These are phyloP conservation scores for Mycosarcoma maydis DNA, from an alignment of 1,284 basidiomycete species.

Conservation along the genomic window DNA sequence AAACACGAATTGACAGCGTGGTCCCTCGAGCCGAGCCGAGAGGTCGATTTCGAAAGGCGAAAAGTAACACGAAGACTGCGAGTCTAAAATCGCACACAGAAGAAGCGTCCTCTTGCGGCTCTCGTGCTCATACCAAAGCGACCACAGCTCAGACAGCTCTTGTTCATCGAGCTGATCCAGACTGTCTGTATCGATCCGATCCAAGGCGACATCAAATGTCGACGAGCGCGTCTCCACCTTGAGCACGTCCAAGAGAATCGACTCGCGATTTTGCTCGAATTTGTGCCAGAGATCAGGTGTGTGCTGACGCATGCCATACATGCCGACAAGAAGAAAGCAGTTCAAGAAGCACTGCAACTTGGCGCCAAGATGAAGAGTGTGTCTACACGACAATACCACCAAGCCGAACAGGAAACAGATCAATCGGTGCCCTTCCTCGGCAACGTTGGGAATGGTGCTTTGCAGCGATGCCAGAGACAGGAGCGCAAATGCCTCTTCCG, in stretches of 20 bases:
- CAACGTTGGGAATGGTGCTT: constrained; percentile 10
- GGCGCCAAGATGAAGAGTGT: constrained; percentile 23
- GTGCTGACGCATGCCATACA: constrained; percentile 23
- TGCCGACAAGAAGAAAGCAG: constrained; percentile 24
- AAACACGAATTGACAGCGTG: constrained; percentile 38
- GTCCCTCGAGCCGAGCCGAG: constrained; percentile 12
- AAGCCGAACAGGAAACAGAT: constrained; percentile 34
- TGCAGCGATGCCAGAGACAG: constrained; percentile 24
- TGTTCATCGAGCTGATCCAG: constrained; percentile 10
- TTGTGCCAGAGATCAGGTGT: constrained; percentile 29
- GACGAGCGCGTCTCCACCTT: constrained; percentile 9
- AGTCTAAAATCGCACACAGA: constrained; percentile 31
- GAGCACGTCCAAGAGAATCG: constrained; percentile 27
- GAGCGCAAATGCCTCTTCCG: constrained; percentile 27
- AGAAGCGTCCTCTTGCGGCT: constrained; percentile 33
- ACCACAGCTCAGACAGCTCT: constrained; percentile 17
- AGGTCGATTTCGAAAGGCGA: constrained; percentile 28
- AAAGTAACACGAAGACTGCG: constrained; percentile 32
- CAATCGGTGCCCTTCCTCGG: constrained; percentile 21
- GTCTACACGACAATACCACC: constrained; percentile 32
- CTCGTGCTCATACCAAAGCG: constrained; percentile 36
- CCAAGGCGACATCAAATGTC: constrained; percentile 14
- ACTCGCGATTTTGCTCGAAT: constrained; percentile 22
- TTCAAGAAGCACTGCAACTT: constrained; percentile 28
- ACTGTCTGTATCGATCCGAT: constrained; percentile 14